Evolutionary conservation across 2,329 filamentous ascomycete species (phyloP), one percentile per base, ranked within the genome.

Genomic region (Capronia coronata): DNA sequence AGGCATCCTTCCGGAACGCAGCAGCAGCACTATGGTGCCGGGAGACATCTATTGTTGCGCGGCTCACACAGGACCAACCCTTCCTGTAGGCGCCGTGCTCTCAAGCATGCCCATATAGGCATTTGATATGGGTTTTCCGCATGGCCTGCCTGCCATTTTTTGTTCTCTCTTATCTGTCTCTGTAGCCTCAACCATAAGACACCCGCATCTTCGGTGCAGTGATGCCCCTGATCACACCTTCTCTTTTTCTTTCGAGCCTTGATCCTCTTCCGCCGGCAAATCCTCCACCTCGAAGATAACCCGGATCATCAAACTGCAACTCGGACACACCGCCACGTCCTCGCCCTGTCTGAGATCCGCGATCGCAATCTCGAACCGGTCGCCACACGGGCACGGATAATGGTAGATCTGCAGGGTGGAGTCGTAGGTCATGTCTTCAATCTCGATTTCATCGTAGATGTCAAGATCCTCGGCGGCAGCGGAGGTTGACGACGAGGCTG

Each of bases 391-490:
- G 67, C 93, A 98, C 11, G 93, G 93, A 68, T 94, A 95, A 71
- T 91, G 86, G 73, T 95, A 98, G 61, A 95, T 84, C 67, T 95
- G 84, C 34, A 89, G 78, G 2, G 77, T 75, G 40, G 82, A 73
- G 68, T 96, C 89, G 67, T 80, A 96, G 63, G 86, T 93, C 89
- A 96, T 94, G 71, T 98, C 93, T 69, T 97, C 91, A 73, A 97
- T 96, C 68, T 97, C 91, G 69, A 97, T 91, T 70, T 96, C 91
- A 65, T 97, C 91, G 75, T 96, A 97, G 67, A 95, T 87, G 60
- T 84, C 82, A 49, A 84, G 69, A 46, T 79, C 75, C 57, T 84
- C 78, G 45, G 40, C 41, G 16, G 42, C 35, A 1, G 27, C 27
- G 8, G 21, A n/a, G n/a, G n/a, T 30, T 18, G 46, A 30, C n/a